Base-by-base conservation (phyloP, 2,329 filamentous ascomycete species). In the Penicillium palitans region DNA sequence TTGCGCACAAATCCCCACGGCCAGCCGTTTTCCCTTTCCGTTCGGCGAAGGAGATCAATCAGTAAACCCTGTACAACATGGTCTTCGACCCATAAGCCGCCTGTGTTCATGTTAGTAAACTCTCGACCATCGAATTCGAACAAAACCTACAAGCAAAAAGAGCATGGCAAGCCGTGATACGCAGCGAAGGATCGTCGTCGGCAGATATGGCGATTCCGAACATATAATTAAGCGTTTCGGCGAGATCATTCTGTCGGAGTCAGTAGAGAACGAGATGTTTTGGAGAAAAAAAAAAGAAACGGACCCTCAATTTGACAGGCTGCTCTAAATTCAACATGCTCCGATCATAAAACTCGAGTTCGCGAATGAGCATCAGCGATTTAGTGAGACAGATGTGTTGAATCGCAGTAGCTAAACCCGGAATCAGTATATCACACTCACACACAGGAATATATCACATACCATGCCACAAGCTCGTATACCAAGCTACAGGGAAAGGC, bases 341-440 rank as follows among this genome's bases (percentile, higher is more conserved):
- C 19, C 48, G 54, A 44, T 66, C 59, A 44, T 65, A 62, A 21
- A 59, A 49, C 41, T 68, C 65, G 3, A 47, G 49, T 55, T 62
- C 64, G 35, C 53, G 71, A 49, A 63, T 73, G 56, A 63, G 57
- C 44, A 74, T 65, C 31, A 74, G 31, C 2, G 66, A 67, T 48
- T 73, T 74, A 5, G 72, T 68, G 58, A 74, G 68, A 53, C 68
- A 74, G 4, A 74, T 60, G 50, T 74, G 69, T 50, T 74, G 72
- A 37, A 69, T 63, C 9, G 72, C 71, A 37, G 64, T 71, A 31
- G 71, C 71, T 74, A 21, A 37, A 29, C n/a, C n/a, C 37, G 25
- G 19, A 55, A 44, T 53, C 25, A 61, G 53, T 25, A 44, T 1
- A 31, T 8, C 46, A 7, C 35, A 7, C 39, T 2, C 37, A 19